These are phyloP conservation scores for Fusarium globosum DNA, from an alignment of 2,329 filamentous ascomycete species.

Conservation along the genomic window DNA sequence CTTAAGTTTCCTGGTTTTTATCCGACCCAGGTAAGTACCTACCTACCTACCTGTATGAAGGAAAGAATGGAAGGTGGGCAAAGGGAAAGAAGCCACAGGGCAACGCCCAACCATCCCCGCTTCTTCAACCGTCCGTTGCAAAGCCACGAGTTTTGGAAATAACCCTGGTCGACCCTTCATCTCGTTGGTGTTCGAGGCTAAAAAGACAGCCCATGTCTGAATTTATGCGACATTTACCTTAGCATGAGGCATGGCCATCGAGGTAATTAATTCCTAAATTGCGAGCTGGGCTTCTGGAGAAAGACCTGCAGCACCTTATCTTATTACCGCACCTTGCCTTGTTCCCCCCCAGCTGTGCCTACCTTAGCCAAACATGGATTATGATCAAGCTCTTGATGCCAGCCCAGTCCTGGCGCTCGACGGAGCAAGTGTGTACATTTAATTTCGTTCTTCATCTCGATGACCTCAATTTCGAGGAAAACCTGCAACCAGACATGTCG, in stretches of 20 bases:
- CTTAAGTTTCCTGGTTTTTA: not conserved
- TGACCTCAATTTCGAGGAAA: constrained; percentile 3
- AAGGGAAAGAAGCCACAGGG: constrained; percentile 19
- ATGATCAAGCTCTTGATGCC: constrained; percentile 21
- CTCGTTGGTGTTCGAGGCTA: constrained; percentile 40
- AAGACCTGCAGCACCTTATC: constrained; percentile 17
- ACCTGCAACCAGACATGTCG: constrained; percentile 1
- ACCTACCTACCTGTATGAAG: not conserved
- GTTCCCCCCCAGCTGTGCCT: not conserved
- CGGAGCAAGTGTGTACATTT: constrained; percentile 10
- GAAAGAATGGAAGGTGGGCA: not conserved
- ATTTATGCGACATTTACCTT: constrained; percentile 28
- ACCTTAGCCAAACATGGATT: constrained; percentile 7
- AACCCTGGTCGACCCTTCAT: constrained; percentile 36
- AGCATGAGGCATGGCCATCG: not conserved
- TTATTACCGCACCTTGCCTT: constrained; percentile 23
- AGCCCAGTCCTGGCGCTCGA: constrained; percentile 17
- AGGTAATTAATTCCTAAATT: constrained; percentile 6
- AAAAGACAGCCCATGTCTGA: constrained; percentile 22
- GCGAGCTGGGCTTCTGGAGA: constrained; percentile 6
- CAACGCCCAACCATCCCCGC: constrained; percentile 22
- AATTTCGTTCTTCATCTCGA: constrained; percentile 19
- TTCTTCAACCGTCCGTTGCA: constrained; percentile 34
- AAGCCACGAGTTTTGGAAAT: constrained; percentile 36
- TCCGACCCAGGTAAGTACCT: not conserved